Conservation (phyloP, 192 early-diverging fungal species). For the Coemansia sp. region DNA sequence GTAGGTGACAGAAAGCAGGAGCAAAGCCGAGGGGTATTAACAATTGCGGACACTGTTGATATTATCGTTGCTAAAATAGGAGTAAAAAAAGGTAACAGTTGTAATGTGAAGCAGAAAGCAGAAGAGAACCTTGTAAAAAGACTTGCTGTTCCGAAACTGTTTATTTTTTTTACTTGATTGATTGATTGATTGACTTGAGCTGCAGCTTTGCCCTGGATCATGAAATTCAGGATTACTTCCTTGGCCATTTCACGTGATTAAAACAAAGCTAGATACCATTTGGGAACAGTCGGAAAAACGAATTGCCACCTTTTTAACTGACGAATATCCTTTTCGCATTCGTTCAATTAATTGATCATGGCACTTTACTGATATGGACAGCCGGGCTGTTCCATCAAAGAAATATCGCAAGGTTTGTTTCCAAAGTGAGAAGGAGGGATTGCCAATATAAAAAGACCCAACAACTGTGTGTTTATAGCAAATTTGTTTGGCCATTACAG, state of each 20-base stretch:
- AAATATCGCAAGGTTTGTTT: too few species aligned
- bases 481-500: neutral
- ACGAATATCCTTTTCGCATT: too few species aligned
- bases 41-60: neutral
- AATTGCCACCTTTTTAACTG: neutral
- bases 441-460: too few species aligned
- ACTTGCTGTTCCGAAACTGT: too few species aligned
- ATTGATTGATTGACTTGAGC: neutral
- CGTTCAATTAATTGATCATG: too few species aligned
- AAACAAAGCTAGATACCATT: too few species aligned
- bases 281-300: neutral
- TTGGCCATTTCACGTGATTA: neutral
- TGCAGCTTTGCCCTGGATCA: too few species aligned
- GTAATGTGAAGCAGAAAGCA: neutral
- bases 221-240: too few species aligned
- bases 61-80: neutral
- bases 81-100: neutral
- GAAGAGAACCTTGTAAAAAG: neutral
- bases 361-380: too few species aligned
- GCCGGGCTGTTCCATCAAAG: too few species aligned
- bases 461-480: neutral
- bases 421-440: too few species aligned
- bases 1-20: neutral
- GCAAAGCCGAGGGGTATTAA: constrained; percentile 1
- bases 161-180: neutral